A percentile compares a stretch with the other conserved stretches of the same genome.
Conservation (phyloP, 2,329 filamentous ascomycete genomes). For the Colletotrichum sp. region DNA sequence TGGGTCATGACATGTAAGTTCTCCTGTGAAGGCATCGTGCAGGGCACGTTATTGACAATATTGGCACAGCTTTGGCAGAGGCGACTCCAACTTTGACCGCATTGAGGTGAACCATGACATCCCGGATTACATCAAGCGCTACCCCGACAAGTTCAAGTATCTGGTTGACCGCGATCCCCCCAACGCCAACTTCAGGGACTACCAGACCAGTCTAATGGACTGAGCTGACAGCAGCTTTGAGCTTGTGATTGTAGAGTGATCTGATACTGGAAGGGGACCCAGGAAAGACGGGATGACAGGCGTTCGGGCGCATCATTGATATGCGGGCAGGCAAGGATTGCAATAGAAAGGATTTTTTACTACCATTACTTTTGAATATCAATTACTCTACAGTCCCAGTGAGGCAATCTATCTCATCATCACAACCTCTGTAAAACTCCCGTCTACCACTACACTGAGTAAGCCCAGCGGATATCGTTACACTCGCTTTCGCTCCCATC, state of each 20-base stretch:
- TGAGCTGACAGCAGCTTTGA: background rate
- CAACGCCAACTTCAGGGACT: conserved; percentile 42
- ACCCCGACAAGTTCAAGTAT: conserved; percentile 37
- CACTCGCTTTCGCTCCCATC: background rate
- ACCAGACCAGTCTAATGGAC: background rate
- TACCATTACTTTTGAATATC: background rate
- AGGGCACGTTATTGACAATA: background rate
- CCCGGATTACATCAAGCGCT: conserved; percentile 41
- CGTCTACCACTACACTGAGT: rapidly evolving
- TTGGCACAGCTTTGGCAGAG: conserved; percentile 24
- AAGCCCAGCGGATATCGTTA: background rate
- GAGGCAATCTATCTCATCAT: background rate
- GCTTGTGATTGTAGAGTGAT: background rate
- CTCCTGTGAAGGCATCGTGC: background rate
- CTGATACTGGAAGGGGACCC: background rate
- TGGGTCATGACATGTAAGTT: conserved; percentile 47
- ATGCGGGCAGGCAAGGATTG: background rate
- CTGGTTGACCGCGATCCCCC: conserved; percentile 42
- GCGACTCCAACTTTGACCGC: conserved; percentile 23
- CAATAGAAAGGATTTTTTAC: background rate
- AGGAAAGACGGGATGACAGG: background rate
- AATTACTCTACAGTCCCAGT: background rate
- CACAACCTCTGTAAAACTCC: background rate
- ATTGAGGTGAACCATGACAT: conserved; percentile 46
- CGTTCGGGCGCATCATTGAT: background rate